Evolutionary conservation across 495 filamentous ascomycete genomes (phyloP).

Genomic region (Parathielavia hyrcaniae): DNA sequence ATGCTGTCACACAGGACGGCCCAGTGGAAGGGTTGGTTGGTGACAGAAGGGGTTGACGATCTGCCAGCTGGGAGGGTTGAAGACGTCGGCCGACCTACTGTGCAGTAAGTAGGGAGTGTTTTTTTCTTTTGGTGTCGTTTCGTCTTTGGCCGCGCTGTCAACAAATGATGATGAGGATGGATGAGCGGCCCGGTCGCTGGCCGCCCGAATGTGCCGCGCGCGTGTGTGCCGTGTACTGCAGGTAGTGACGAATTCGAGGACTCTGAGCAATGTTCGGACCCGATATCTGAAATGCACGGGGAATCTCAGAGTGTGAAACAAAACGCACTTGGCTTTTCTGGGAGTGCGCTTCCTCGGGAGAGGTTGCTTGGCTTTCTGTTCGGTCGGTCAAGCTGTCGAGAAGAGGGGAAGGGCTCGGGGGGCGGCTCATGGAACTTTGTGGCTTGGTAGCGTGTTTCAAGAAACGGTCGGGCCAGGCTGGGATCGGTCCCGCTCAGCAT

Average conservation of each 20-base stretch:
- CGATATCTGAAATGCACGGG: slow-evolving; percentile 1
- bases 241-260: too few species aligned
- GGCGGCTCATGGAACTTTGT: slow-evolving; percentile 7
- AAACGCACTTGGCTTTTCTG: not conserved
- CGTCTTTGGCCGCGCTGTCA: not conserved
- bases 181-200: not conserved
- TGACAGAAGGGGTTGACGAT: not conserved
- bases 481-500: not conserved
- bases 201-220: not conserved
- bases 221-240: not conserved
- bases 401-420: not conserved
- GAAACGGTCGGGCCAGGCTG: not conserved
- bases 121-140: too few species aligned
- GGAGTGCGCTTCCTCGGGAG: slow-evolving; percentile 2
- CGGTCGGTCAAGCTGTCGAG: not conserved
- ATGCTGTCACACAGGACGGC: not conserved
- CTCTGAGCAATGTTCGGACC: too few species aligned
- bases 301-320: slow-evolving; percentile 9
- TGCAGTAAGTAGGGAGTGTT: too few species aligned
- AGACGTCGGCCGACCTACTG: too few species aligned
- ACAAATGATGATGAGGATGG: too few species aligned
- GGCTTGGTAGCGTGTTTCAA: slow-evolving; percentile 16
- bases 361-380: not conserved
- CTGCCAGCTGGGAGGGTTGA: not conserved
- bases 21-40: not conserved